Evolutionary conservation across 768 basidiomycete genomes (phyloP).

Genomic region (Phanerochaete sordida): DNA sequence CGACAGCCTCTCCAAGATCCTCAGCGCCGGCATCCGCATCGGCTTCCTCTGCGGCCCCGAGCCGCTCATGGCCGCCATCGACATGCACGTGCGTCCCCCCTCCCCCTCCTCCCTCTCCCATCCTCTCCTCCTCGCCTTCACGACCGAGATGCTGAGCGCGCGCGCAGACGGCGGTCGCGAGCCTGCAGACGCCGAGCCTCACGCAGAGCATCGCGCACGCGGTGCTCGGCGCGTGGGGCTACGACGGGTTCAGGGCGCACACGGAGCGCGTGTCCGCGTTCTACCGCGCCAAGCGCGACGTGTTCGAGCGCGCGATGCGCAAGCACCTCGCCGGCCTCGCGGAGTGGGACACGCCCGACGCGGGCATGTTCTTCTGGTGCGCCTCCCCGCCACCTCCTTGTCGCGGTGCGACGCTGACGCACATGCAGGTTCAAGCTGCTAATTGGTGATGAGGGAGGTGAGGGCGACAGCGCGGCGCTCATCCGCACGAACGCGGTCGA

Average conservation of each 20-base stretch:
- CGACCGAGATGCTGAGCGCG: neutral
- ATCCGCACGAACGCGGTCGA: constrained; percentile 76
- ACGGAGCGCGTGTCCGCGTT: constrained; percentile 64
- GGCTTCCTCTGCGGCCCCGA: constrained; percentile 81
- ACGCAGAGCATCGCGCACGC: constrained; percentile 62
- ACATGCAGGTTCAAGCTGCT: constrained; percentile 66
- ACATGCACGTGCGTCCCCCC: constrained; percentile 55
- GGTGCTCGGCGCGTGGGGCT: constrained; percentile 71
- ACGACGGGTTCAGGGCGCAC: constrained; percentile 73
- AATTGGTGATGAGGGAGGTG: constrained; percentile 44
- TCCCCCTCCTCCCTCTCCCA: neutral
- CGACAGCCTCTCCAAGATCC: constrained; percentile 87
- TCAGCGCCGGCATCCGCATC: constrained; percentile 73
- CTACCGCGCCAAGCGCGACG: constrained; percentile 69
- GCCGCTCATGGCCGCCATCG: constrained; percentile 64
- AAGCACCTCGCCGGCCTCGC: constrained; percentile 74
- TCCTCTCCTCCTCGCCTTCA: neutral
- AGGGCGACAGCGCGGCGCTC: constrained; percentile 51
- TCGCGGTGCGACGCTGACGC: neutral
- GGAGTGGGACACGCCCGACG: constrained; percentile 67
- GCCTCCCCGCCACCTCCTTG: constrained; percentile 16
- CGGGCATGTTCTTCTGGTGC: constrained; percentile 93
- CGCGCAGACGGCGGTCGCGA: constrained; percentile 61
- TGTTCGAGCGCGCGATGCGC: constrained; percentile 75
- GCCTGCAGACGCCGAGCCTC: constrained; percentile 63